A percentile compares a stretch with the other conserved stretches of the same genome.
phyloP scores from a whole-genome alignment of 208 protist species.

The Trypanosoma grayi region DNA sequence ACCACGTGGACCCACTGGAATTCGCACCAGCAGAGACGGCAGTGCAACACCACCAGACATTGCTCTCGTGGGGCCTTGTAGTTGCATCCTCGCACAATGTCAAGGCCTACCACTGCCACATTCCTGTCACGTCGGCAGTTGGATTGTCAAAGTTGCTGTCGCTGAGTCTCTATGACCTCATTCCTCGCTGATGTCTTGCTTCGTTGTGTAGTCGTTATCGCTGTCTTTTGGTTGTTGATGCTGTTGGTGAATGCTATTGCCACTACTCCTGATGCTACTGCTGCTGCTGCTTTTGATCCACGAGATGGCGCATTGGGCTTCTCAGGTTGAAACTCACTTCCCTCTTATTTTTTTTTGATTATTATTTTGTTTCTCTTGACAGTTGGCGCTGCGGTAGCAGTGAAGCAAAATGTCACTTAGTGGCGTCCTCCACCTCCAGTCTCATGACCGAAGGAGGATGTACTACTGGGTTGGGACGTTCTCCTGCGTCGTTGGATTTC shows the following conservation, averaged over 20 bases:
- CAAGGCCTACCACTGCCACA: constrained; percentile 69
- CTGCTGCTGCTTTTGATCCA: neutral
- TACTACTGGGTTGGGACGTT: constrained; percentile 88
- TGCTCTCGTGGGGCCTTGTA: constrained; percentile 77
- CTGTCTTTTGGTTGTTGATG: neutral
- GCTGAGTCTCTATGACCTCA: constrained; percentile 74
- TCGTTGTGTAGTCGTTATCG: neutral
- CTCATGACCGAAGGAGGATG: constrained; percentile 64
- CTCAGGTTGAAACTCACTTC: neutral
- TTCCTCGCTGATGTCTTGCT: constrained; percentile 36
- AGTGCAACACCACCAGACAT: constrained; percentile 56
- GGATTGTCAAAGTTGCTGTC: constrained; percentile 51
- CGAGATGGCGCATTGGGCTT: neutral
- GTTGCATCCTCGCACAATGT: constrained; percentile 35
- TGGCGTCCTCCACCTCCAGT: constrained; percentile 2
- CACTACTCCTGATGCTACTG: neutral
- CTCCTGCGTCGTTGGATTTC: constrained; percentile 64
- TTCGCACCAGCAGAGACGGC: constrained; percentile 53
- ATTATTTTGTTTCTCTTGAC: constrained; percentile 1
- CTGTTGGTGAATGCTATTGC: constrained; percentile 3
- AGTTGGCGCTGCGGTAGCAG: neutral
- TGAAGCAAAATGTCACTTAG: constrained; percentile 3
- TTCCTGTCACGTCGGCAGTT: constrained; percentile 72
- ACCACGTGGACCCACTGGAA: constrained; percentile 72
- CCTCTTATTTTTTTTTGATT: constrained; percentile 7